Percentiles rank a stretch among this genome's conserved stretches.
Evolutionary conservation across 768 basidiomycete species (phyloP).

Genomic region (Fomitopsis pulvina): DNA sequence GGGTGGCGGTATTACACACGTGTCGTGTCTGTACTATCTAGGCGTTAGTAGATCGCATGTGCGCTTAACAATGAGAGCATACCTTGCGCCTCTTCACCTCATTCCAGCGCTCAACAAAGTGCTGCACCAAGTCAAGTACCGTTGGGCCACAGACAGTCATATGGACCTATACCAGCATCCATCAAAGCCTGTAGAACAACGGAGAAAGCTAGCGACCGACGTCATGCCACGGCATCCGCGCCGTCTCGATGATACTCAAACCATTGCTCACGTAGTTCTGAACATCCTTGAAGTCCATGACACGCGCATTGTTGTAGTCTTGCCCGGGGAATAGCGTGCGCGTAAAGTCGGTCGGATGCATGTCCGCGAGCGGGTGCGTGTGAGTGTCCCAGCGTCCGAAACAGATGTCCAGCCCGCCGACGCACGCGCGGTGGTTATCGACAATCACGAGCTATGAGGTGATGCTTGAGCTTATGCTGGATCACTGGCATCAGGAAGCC

Average conservation of each 20-base stretch:
- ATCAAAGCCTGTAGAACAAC: background rate
- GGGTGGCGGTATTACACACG: constrained; percentile 29
- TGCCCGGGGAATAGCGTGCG: constrained; percentile 88
- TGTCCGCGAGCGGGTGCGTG: constrained; percentile 85
- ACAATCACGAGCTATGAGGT: constrained; percentile 59
- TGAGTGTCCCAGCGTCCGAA: constrained; percentile 97
- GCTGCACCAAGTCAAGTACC: constrained; percentile 88
- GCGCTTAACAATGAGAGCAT: background rate
- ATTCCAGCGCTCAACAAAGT: constrained; percentile 91
- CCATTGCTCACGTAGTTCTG: constrained; percentile 67
- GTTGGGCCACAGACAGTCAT: constrained; percentile 77
- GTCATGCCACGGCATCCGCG: constrained; percentile 96
- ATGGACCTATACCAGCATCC: constrained; percentile 47
- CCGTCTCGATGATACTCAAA: constrained; percentile 58
- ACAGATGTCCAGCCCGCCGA: constrained; percentile 94
- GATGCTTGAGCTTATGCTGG: background rate
- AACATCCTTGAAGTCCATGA: constrained; percentile 81
- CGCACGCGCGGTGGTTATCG: constrained; percentile 78
- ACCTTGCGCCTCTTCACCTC: constrained; percentile 83
- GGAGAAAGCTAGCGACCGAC: constrained; percentile 35
- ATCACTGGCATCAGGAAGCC: background rate
- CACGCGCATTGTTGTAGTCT: constrained; percentile 89
- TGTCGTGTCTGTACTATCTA: constrained; percentile 31
- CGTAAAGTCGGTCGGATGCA: constrained; percentile 79
- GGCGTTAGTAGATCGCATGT: background rate